Conservation (phyloP, 2,329 filamentous ascomycete genomes). For the Aspergillus latus region DNA sequence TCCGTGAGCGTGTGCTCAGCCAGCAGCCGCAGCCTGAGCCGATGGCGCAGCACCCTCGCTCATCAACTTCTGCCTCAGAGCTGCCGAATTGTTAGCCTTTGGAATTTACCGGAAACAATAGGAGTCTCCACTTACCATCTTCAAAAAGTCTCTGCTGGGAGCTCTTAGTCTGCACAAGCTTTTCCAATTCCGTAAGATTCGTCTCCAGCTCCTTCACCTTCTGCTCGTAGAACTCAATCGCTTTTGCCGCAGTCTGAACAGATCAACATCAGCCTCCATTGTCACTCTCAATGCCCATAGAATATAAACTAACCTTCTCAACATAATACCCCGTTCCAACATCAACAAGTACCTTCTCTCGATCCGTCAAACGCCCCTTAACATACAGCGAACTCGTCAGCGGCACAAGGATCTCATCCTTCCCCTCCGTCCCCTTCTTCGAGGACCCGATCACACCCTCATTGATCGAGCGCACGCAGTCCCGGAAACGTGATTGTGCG, state of each 20-base stretch:
- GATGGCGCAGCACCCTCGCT: slow-evolving; percentile 42
- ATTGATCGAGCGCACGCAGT: slow-evolving; percentile 78
- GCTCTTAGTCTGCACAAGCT: slow-evolving; percentile 72
- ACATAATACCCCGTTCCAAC: slow-evolving; percentile 93
- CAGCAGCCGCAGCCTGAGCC: slow-evolving; percentile 32
- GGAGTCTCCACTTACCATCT: slow-evolving; percentile 62
- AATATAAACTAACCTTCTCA: slow-evolving; percentile 66
- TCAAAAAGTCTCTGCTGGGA: slow-evolving; percentile 83
- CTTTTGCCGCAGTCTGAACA: slow-evolving; percentile 56
- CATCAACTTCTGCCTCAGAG: slow-evolving; percentile 55
- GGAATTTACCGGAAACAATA: background rate
- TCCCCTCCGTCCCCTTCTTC: slow-evolving; percentile 35
- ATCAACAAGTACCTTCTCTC: slow-evolving; percentile 81
- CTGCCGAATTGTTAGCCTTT: slow-evolving; percentile 33
- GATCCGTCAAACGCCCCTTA: slow-evolving; percentile 72
- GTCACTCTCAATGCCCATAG: background rate
- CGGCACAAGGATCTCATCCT: slow-evolving; percentile 72
- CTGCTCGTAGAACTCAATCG: slow-evolving; percentile 64
- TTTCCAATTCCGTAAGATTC: slow-evolving; percentile 67
- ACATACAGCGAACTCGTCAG: slow-evolving; percentile 95
- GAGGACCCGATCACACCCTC: slow-evolving; percentile 50
- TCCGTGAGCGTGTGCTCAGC: slow-evolving; percentile 16
- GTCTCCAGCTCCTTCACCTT: slow-evolving; percentile 66
- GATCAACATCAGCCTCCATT: slow-evolving; percentile 10
- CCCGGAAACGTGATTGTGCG: slow-evolving; percentile 87